phyloP scores from a whole-genome alignment of 1,139 yeast species.

The Hansenula anomala region DNA sequence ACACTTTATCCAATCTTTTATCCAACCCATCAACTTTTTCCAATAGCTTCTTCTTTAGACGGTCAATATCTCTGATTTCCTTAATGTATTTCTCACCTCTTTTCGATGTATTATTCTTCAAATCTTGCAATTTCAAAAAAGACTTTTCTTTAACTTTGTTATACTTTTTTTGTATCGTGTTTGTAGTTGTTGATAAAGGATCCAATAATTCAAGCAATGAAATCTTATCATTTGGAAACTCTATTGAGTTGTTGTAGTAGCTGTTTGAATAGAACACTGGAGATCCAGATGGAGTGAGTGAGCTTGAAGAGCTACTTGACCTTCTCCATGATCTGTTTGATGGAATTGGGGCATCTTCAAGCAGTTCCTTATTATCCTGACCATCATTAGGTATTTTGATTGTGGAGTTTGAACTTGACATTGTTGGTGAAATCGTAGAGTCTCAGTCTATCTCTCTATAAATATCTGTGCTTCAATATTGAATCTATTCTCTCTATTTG shows the following conservation, averaged over 20 bases:
- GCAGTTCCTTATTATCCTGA: too few species aligned
- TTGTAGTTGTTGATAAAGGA: conserved; percentile 25
- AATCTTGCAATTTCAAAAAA: conserved; percentile 12
- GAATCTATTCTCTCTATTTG: too few species aligned
- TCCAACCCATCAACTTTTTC: conserved; percentile 53
- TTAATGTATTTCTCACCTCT: conserved; percentile 17
- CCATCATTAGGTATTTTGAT: not conserved
- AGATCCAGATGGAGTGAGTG: conserved; percentile 16
- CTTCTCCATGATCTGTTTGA: conserved; percentile 9
- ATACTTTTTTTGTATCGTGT: conserved; percentile 27
- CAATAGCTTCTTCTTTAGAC: conserved; percentile 25
- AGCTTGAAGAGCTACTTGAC: conserved; percentile 9
- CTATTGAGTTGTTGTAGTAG: conserved; percentile 12
- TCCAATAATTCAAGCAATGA: conserved; percentile 33
- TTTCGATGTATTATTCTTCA: conserved; percentile 16
- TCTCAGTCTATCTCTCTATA: too few species aligned
- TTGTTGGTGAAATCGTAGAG: too few species aligned
- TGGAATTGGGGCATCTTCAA: too few species aligned
- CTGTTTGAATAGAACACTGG: conserved; percentile 17
- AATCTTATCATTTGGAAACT: conserved; percentile 25
- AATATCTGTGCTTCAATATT: too few species aligned
- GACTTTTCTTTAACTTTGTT: conserved; percentile 27
- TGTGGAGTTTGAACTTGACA: not conserved
- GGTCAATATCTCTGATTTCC: conserved; percentile 17
- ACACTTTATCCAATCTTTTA: conserved; percentile 42